Evolutionary conservation across 805 yeast genomes (phyloP), one percentile per base, ranked within the genome.

Genomic region (Wickerhamiella vanderwaltii): DNA sequence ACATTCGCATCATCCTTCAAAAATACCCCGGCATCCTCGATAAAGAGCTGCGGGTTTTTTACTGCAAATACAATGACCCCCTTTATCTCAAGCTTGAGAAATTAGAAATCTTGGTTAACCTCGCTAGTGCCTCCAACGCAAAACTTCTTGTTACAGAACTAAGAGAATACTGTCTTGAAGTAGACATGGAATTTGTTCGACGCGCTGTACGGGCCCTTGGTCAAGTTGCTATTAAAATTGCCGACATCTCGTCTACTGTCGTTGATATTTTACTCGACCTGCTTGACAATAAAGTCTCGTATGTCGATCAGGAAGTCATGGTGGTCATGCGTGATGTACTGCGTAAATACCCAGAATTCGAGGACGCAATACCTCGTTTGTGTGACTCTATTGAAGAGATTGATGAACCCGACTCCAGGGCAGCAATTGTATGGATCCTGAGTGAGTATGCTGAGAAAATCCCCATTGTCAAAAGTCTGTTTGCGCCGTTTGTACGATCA

Each of bases 51-150:
- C 73, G 94, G 50, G 91, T 87, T 6, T 91, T 91, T 54, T 88
- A 83, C 67, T 77, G 88, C 56, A 86, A 86, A 46, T 85, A 76
- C 57, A 83, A 82, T 56, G 95, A 86, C 57, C 94, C 95, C 1
- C 75, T 83, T n/a, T 88, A 83, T 59, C 77, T 88, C 52, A 87
- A 87, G 60, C 94, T 87, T 54, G 91, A 95, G n/a, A 87, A 88
- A 55, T 62, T 87, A 35, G 96, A 87, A 56, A 79, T 88, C 49
- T 74, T 87, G 44, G 86, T 84, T 51, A 66, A 83, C 19, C 60
- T 87, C 36, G 94, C 95, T 1, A 70, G 73, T 52, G 74, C 71
- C 39, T 48, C 58, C 3, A 86, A 81, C 50, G 67, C 77, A 19
- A 72, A 68, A 15, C 63, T 69, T 32, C 83, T 87, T 2, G 61